Evolutionary conservation across 2,329 filamentous ascomycete species (phyloP).

Genomic region (Fusarium avenaceum): DNA sequence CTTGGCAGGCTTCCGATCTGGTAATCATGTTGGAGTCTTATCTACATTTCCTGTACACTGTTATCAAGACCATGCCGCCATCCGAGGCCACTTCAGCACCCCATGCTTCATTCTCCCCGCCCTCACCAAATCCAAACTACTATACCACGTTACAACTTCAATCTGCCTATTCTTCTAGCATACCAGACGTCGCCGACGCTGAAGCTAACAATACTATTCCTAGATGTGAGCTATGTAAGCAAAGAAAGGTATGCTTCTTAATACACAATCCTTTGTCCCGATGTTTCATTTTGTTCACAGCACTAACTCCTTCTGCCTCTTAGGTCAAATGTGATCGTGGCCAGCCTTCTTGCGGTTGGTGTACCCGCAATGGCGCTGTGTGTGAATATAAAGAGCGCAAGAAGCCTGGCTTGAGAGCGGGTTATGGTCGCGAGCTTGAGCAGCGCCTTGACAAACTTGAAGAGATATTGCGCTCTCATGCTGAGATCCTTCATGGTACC

Average conservation of each 20-base stretch:
- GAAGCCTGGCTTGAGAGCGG: conserved; percentile 74
- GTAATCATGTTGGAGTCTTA: conserved; percentile 42
- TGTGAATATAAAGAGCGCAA: conserved; percentile 79
- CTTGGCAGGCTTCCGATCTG: conserved; percentile 23
- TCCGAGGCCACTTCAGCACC: conserved; percentile 34
- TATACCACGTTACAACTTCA: conserved; percentile 28
- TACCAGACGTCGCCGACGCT: conserved; percentile 31
- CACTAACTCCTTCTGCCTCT: conserved; percentile 25
- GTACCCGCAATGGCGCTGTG: conserved; percentile 70
- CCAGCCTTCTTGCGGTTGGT: conserved; percentile 79
- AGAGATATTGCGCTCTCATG: conserved; percentile 74
- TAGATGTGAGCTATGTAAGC: conserved; percentile 84
- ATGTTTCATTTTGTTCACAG: neutral
- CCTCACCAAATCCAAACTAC: conserved; percentile 26
- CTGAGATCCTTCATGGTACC: conserved; percentile 73
- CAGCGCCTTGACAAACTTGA: conserved; percentile 79
- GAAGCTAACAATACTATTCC: conserved; percentile 56
- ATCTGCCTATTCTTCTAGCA: conserved; percentile 31
- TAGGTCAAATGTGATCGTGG: conserved; percentile 82
- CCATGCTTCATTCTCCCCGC: conserved; percentile 35
- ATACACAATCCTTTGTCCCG: neutral
- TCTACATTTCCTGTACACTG: conserved; percentile 38
- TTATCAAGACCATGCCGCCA: conserved; percentile 41
- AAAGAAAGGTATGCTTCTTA: conserved; percentile 74
- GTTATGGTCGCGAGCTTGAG: conserved; percentile 80